A percentile compares a stretch with the other conserved stretches of the same genome.
phyloP scores from a whole-genome alignment of 2,329 filamentous ascomycete species.

The Diaporthe capsici region DNA sequence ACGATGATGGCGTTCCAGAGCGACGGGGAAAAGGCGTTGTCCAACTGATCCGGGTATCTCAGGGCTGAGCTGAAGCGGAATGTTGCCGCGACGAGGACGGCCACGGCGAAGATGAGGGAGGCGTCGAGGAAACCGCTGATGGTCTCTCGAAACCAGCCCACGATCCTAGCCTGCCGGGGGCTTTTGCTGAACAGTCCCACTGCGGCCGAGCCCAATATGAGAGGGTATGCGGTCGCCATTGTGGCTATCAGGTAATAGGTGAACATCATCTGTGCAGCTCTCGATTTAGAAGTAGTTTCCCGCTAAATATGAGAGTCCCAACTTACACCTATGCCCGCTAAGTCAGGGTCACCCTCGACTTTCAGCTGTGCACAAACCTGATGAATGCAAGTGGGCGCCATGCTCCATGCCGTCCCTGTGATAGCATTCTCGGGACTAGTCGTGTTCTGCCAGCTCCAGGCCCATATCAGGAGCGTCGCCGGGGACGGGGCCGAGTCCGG shows the following conservation, averaged over 20 bases:
- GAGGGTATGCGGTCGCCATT: background rate
- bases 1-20: conserved; percentile 10
- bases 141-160: conserved; percentile 7
- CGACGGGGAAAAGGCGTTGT: background rate
- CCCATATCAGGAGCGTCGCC: conserved; percentile 2
- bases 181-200: background rate
- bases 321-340: conserved; percentile 11
- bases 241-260: conserved; percentile 4
- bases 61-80: background rate
- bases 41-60: background rate
- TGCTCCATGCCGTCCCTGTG: background rate
- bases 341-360: background rate
- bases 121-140: conserved; percentile 5
- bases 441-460: conserved; percentile 6
- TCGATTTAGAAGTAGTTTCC: too few species aligned
- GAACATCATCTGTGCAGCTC: background rate
- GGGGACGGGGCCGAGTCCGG: background rate
- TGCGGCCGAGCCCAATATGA: background rate
- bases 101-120: conserved; percentile 5
- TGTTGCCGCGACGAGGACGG: background rate
- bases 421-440: background rate
- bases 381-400: background rate
- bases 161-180: background rate
- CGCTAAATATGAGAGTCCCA: background rate
- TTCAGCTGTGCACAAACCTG: background rate